Conservation (phyloP, 2,329 filamentous ascomycete genomes). For the Aspergillus terreus region DNA sequence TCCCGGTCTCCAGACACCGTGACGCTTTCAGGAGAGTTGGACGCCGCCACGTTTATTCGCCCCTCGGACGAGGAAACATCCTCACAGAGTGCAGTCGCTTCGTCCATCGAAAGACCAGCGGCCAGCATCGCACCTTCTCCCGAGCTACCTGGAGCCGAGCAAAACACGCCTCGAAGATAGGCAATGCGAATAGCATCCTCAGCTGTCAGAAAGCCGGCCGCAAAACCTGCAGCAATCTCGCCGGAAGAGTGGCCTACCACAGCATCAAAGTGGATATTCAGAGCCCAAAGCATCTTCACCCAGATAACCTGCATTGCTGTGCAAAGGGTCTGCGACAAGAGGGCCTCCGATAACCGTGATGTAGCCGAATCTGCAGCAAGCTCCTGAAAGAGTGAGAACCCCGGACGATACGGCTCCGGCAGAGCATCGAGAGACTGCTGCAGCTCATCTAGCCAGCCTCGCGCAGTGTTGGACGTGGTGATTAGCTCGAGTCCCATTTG, state of each 20-base stretch:
- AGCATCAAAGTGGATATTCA: slow-evolving; percentile 31
- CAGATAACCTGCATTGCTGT: slow-evolving; percentile 27
- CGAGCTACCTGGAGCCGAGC: slow-evolving; percentile 11
- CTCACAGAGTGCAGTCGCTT: slow-evolving; percentile 31
- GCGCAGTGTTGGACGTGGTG: slow-evolving; percentile 8
- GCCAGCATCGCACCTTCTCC: slow-evolving; percentile 49
- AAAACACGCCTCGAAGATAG: slow-evolving; percentile 43
- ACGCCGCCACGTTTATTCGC: slow-evolving; percentile 30
- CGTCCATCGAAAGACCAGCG: slow-evolving; percentile 36
- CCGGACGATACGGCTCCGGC: slow-evolving; percentile 18
- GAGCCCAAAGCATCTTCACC: slow-evolving; percentile 23
- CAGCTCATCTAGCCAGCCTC: slow-evolving; percentile 11
- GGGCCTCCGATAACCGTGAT: slow-evolving; percentile 17
- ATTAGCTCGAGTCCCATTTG: slow-evolving; percentile 24
- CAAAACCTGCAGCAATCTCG: slow-evolving; percentile 51
- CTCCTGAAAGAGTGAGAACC: slow-evolving; percentile 19
- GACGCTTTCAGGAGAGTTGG: slow-evolving; percentile 40
- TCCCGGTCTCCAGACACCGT: slow-evolving; percentile 45
- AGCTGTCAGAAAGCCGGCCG: slow-evolving; percentile 42
- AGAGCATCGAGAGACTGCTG: slow-evolving; percentile 15
- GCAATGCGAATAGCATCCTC: slow-evolving; percentile 44
- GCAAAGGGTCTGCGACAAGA: slow-evolving; percentile 22
- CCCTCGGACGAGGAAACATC: slow-evolving; percentile 18
- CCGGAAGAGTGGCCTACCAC: slow-evolving; percentile 51
- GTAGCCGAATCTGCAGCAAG: slow-evolving; percentile 9